Evolutionary conservation across 2,329 filamentous ascomycete genomes (phyloP), one percentile per base, ranked within the genome.

Genomic region (Xylariomycetidae sp.): DNA sequence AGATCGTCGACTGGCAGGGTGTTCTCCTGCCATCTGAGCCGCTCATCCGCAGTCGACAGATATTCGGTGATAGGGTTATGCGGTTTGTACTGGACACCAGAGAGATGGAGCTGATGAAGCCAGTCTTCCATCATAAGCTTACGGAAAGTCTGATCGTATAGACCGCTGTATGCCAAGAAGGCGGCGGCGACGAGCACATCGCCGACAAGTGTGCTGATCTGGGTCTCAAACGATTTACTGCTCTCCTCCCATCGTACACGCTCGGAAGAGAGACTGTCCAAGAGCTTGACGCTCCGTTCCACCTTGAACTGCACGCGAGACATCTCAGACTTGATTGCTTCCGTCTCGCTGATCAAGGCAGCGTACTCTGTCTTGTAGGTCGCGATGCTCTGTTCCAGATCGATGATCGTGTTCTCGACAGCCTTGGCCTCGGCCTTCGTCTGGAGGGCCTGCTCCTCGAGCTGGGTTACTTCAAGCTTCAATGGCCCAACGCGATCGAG

Each of bases 81-180:
- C 37, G 82, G 77, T 68, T 98, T 98, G 74, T 84, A 95, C 45
- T 81, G 80, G 56, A 98, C 85, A 27, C 90, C 89, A n/a, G 92
- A 97, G 26, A 92, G 76, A 31, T 86, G 82, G 46, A 98, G 78
- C 61, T 98, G 92, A 51, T 94, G 82, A 41, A 92, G 74, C 92
- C 92, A 98, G 60, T 98, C 92, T 48, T 98, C 92, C 63, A 92
- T 80, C 88, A 98, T 96, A 7, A 83, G 82, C 66, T 96, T 96
- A 56, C 92, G 82, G 77, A 96, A 97, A 40, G 92, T 92, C 57
- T 98, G 94, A 57, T 98, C 92, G 57, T 95, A 98, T 31, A 97
- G 81, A 63, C 92, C 92, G 54, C 86, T 88, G 62, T 98, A 98
- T 11, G 94, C 92, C 43, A 98, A 72, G 74, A 97, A 97, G 7